Percentiles rank a stretch among this genome's conserved stretches.
phyloP scores from a whole-genome alignment of 768 basidiomycete species.

The Mycena albidolilacea region DNA sequence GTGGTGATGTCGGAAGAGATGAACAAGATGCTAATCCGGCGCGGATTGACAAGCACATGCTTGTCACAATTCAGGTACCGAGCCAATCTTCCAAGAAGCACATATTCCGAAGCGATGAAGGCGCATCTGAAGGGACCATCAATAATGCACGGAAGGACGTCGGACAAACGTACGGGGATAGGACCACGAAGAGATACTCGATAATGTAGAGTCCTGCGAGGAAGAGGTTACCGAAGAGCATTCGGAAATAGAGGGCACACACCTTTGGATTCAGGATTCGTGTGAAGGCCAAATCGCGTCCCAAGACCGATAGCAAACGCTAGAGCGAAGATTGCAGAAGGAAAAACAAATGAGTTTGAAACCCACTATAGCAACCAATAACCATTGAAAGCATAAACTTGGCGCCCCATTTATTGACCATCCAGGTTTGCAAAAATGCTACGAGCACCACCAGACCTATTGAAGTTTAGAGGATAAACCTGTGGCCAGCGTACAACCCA shows the following conservation, averaged over 20 bases:
- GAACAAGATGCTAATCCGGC: conserved; percentile 69
- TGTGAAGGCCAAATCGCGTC: conserved; percentile 69
- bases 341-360: background rate
- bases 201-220: conserved; percentile 59
- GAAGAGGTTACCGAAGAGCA: background rate
- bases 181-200: conserved; percentile 72
- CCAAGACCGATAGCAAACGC: conserved; percentile 70
- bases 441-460: conserved; percentile 56
- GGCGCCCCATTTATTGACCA: conserved; percentile 60
- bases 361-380: conserved; percentile 65
- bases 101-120: conserved; percentile 79
- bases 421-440: conserved; percentile 61
- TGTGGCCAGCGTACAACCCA: conserved; percentile 33
- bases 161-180: conserved; percentile 57
- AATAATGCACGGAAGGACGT: background rate
- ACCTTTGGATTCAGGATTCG: conserved; percentile 65
- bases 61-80: conserved; percentile 61
- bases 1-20: conserved; percentile 75
- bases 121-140: conserved; percentile 58
- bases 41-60: conserved; percentile 65
- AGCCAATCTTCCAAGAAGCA: conserved; percentile 75
- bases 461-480: background rate
- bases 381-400: conserved; percentile 75
- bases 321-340: background rate
- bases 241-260: background rate